A percentile compares a stretch with the other conserved stretches of the same genome.
phyloP scores from a whole-genome alignment of 139 green algal genomes.

The Micractinium conductrix region DNA sequence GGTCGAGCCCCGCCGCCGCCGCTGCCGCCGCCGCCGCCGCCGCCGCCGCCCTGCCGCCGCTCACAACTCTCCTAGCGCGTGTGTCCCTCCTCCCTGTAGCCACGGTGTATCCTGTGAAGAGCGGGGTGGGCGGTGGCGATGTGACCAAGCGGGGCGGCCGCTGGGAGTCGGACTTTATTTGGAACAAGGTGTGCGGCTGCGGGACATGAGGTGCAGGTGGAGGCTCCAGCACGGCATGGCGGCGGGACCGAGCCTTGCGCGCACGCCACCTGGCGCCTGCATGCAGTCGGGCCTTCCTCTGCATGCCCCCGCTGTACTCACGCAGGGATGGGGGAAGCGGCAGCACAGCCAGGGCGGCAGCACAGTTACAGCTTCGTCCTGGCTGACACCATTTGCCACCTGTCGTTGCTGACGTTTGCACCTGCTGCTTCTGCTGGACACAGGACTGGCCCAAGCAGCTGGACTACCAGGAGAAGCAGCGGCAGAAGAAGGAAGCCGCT shows the following conservation, averaged over 20 bases:
- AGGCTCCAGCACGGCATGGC: too few relatives aligned
- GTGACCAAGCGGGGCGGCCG: constrained; percentile 68
- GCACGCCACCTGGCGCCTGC: too few relatives aligned
- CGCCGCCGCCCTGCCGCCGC: neutral
- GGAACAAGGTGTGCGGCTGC: constrained; percentile 73
- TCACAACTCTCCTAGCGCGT: neutral
- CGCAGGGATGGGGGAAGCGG: neutral
- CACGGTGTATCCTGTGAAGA: constrained; percentile 41
- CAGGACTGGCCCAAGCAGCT: constrained; percentile 48
- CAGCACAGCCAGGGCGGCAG: neutral
- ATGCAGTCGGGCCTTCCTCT: too few relatives aligned
- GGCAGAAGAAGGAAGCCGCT: constrained; percentile 24
- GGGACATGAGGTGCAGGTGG: too few relatives aligned
- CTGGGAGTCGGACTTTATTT: constrained; percentile 88
- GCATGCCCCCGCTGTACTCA: too few relatives aligned
- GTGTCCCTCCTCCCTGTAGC: constrained; percentile 20
- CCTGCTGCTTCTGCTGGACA: too few relatives aligned
- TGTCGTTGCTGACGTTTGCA: too few relatives aligned
- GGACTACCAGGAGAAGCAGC: constrained; percentile 48
- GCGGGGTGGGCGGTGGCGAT: constrained; percentile 60
- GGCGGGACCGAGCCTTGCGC: too few relatives aligned
- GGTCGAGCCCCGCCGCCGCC: neutral
- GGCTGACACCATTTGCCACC: neutral
- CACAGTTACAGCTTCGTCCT: neutral
- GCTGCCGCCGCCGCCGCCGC: neutral